phyloP scores from a whole-genome alignment of 2,329 filamentous ascomycete species.

The Neonectria neomacrospora region DNA sequence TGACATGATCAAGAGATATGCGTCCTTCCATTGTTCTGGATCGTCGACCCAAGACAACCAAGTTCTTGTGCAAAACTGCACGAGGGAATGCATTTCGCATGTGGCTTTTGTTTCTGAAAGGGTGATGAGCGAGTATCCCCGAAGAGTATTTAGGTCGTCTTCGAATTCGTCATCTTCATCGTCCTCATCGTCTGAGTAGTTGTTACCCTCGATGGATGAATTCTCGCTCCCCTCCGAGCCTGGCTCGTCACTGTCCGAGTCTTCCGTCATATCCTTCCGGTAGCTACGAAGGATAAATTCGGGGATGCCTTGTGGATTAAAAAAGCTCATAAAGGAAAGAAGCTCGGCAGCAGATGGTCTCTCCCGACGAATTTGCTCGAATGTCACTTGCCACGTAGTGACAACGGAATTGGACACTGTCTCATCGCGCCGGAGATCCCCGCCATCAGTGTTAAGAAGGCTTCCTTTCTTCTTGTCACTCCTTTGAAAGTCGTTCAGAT shows the following conservation, averaged over 20 bases:
- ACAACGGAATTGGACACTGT: slow-evolving; percentile 18
- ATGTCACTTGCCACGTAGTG: slow-evolving; percentile 16
- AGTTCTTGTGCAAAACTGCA: slow-evolving; percentile 37
- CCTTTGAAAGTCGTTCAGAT: slow-evolving; percentile 45
- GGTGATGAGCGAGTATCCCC: slow-evolving; percentile 34
- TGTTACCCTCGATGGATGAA: too few species aligned
- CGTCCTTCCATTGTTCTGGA: slow-evolving; percentile 12
- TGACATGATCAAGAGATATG: slow-evolving; percentile 1
- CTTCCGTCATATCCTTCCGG: background rate
- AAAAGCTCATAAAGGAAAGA: slow-evolving; percentile 27
- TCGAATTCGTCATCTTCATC: background rate
- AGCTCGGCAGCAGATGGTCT: slow-evolving; percentile 11
- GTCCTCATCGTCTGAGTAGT: background rate
- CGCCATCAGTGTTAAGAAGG: slow-evolving; percentile 43
- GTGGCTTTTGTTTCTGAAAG: background rate
- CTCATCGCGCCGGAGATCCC: slow-evolving; percentile 28
- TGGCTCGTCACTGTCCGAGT: background rate
- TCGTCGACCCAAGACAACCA: slow-evolving; percentile 34
- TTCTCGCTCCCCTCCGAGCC: too few species aligned
- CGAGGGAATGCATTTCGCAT: slow-evolving; percentile 37
- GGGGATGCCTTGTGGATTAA: slow-evolving; percentile 15
- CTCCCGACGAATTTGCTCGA: slow-evolving; percentile 13
- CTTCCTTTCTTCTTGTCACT: slow-evolving; percentile 40
- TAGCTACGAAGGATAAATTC: background rate
- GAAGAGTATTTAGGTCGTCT: background rate